A percentile compares a stretch with the other conserved stretches of the same genome.
Conservation (phyloP, 2,329 filamentous ascomycete species). For the Clarireedia hainanense region DNA sequence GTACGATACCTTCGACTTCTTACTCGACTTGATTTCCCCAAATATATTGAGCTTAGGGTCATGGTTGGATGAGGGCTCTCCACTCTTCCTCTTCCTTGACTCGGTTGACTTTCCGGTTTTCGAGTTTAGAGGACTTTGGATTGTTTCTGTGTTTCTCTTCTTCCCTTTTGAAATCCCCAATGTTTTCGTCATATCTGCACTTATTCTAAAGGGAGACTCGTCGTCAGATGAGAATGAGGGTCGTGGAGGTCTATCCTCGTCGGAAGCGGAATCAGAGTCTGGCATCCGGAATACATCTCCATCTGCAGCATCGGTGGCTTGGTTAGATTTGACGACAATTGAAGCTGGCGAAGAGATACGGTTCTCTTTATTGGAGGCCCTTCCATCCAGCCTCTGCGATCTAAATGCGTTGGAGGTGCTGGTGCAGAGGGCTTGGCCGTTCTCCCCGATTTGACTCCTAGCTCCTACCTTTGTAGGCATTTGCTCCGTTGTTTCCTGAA, state of each 20-base stretch:
- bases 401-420: neutral
- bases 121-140: neutral
- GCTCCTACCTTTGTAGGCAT: neutral
- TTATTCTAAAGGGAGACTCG: neutral
- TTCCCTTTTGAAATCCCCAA: neutral
- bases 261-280: conserved; percentile 1
- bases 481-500: neutral
- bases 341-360: neutral
- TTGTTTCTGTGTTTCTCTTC: neutral
- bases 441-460: neutral
- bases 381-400: neutral
- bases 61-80: conserved; percentile 7
- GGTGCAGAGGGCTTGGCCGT: neutral
- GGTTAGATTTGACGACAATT: neutral
- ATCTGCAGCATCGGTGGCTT: neutral
- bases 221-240: neutral
- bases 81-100: conserved; percentile 17
- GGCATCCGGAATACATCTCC: neutral
- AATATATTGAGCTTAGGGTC: conserved; percentile 14
- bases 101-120: neutral
- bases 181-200: conserved; percentile 6
- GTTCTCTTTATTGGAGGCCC: conserved; percentile 3
- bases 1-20: conserved; percentile 9
- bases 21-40: conserved; percentile 10
- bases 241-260: neutral